phyloP scores from a whole-genome alignment of 768 basidiomycete species.

The Tulasnella sp. region DNA sequence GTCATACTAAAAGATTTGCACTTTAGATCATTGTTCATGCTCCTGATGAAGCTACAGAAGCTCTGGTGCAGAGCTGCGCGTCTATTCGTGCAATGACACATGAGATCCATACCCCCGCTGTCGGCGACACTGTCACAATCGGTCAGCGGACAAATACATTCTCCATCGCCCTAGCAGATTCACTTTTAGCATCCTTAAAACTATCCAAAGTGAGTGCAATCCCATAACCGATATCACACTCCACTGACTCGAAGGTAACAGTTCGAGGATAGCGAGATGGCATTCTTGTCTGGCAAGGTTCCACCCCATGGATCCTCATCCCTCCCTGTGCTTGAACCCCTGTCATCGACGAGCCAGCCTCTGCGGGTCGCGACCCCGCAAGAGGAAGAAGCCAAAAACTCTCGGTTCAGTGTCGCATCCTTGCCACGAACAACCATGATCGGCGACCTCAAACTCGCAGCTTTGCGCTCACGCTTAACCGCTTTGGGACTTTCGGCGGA shows the following conservation, averaged over 20 bases:
- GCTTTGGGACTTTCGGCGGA: slow-evolving; percentile 80
- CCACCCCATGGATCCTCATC: slow-evolving; percentile 79
- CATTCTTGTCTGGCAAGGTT: slow-evolving; percentile 86
- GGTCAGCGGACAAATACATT: slow-evolving; percentile 95
- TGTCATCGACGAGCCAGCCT: slow-evolving; percentile 34
- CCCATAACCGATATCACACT: background rate
- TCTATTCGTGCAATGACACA: slow-evolving; percentile 87
- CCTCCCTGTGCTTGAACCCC: slow-evolving; percentile 73
- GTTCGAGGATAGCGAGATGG: slow-evolving; percentile 98
- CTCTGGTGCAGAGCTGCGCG: slow-evolving; percentile 74
- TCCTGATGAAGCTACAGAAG: slow-evolving; percentile 57
- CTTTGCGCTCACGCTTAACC: slow-evolving; percentile 75
- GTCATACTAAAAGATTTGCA: background rate
- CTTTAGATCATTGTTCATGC: slow-evolving; percentile 86
- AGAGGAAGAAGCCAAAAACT: slow-evolving; percentile 38
- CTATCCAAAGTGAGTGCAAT: slow-evolving; percentile 73
- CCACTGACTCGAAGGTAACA: slow-evolving; percentile 38
- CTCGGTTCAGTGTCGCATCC: slow-evolving; percentile 56
- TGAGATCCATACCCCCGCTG: slow-evolving; percentile 77
- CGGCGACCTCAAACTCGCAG: slow-evolving; percentile 90
- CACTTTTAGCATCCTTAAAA: slow-evolving; percentile 68
- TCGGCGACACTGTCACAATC: slow-evolving; percentile 78
- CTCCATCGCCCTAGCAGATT: slow-evolving; percentile 90
- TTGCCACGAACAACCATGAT: slow-evolving; percentile 93
- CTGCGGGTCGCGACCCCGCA: slow-evolving; percentile 33